These are phyloP conservation scores for Immersiella caudata DNA, from an alignment of 495 filamentous ascomycete genomes.

Conservation along the genomic window DNA sequence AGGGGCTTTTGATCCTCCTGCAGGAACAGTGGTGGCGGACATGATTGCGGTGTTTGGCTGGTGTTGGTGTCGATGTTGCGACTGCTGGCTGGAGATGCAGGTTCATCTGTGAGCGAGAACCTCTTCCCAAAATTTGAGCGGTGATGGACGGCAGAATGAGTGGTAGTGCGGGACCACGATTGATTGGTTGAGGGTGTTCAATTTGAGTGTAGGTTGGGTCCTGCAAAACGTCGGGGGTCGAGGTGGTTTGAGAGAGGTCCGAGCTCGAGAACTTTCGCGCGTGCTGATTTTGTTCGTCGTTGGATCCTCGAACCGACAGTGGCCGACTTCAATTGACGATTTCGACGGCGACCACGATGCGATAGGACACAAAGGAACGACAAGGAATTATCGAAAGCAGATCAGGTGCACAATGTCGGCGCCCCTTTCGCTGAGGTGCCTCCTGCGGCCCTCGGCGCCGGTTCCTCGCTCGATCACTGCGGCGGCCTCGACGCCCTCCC, in stretches of 20 bases:
- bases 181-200: slow-evolving; percentile 18
- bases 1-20: slow-evolving; percentile 25
- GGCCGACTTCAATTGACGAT: slow-evolving; percentile 32
- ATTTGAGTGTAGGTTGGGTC: not conserved
- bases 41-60: slow-evolving; percentile 11
- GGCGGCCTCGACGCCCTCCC: slow-evolving; percentile 2
- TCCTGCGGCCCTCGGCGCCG: slow-evolving; percentile 57
- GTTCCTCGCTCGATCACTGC: slow-evolving; percentile 32
- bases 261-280: slow-evolving; percentile 24
- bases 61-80: not conserved
- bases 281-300: slow-evolving; percentile 26
- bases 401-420: slow-evolving; percentile 61
- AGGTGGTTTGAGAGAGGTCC: slow-evolving; percentile 13
- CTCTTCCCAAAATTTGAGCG: slow-evolving; percentile 39
- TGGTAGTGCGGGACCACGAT: slow-evolving; percentile 19
- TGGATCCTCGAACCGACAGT: slow-evolving; percentile 6
- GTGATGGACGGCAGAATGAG: slow-evolving; percentile 29
- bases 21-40: not conserved
- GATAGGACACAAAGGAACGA: slow-evolving; percentile 26
- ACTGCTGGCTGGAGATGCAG: not conserved
- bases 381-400: slow-evolving; percentile 16
- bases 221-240: slow-evolving; percentile 3
- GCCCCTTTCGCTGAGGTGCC: slow-evolving; percentile 68
- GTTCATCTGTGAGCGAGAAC: slow-evolving; percentile 13
- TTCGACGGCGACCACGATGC: slow-evolving; percentile 33